Evolutionary conservation across 75 land plant species (phyloP), one percentile per base, ranked within the genome.

Genomic region (Isoetes taiwanensis): DNA sequence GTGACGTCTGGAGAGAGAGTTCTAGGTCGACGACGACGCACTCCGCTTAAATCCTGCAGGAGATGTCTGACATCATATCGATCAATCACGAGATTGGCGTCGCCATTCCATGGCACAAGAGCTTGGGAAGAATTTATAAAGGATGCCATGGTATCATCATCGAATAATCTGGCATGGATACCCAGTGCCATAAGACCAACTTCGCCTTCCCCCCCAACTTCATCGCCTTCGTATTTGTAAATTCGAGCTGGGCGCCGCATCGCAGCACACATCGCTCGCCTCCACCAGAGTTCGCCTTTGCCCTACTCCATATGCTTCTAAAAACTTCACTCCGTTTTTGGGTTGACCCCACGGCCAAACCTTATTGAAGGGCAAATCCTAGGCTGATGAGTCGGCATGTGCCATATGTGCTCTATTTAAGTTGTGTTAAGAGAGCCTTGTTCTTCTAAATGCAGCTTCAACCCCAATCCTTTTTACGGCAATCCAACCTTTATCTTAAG

Each of bases 11-110:
- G 41, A 1, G 56, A 28, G 52, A 59, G 48, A 30, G 65, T 32
- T 12, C 41, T n/a, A 16, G 56, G 59, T 28, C 50, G 35, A 6
- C 63, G 50, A 28, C 31, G 10, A 19, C 42, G 33, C 19, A 50
- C 38, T 62, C 35, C 41, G 72, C 59, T 20, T 61, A 65, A 52
- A 73, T 73, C 48, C 30, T 26, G 43, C 63, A 87, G 81, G 52
- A 87, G 78, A 64, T 87, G 94, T 10, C 94, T 78, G 28, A 78
- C 94, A 58, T 87, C 94, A 76, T 80, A 87, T 32, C 94, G 88
- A 43, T 87, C 94, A 57, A 86, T 74, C 57, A 61, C 52, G 34
- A 87, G 77, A 3, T 72, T 72, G 11, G 23, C 64, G 40, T 72
- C 72, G 3, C 64, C 71, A 53, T 70, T 58, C 94, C 89, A 87